Conservation (phyloP, 768 basidiomycete genomes). For the Suillus lakei region DNA sequence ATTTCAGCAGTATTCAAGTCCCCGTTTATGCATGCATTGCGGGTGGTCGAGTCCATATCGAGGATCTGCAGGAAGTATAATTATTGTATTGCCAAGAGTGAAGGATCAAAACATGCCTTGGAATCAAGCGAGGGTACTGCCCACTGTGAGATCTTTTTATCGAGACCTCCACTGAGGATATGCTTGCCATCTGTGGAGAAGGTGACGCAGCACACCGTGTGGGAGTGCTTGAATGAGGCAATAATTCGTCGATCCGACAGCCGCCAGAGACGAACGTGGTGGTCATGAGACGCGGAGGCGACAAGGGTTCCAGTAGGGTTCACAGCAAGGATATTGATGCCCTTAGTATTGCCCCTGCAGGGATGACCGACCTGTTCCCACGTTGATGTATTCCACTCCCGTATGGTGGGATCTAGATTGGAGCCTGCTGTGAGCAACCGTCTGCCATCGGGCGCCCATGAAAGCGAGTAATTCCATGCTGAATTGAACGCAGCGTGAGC, state of each 20-base stretch:
- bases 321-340: neutral
- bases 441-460: too few relatives aligned
- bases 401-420: neutral
- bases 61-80: neutral
- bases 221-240: neutral
- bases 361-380: neutral
- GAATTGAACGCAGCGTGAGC: too few relatives aligned
- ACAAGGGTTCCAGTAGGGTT: neutral
- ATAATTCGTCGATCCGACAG: neutral
- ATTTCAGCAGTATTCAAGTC: neutral
- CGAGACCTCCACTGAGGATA: neutral
- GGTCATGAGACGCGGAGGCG: neutral
- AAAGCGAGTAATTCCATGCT: too few relatives aligned
- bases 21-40: neutral
- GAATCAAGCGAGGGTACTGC: neutral
- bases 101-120: neutral
- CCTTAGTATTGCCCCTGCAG: neutral
- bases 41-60: neutral
- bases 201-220: neutral
- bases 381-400: neutral
- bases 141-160: neutral
- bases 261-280: neutral
- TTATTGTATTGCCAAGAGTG: neutral
- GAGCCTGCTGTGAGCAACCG: too few relatives aligned
- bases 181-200: slow-evolving; percentile 1